phyloP scores from a whole-genome alignment of 805 yeast species.

The Deakozyma indianensis region DNA sequence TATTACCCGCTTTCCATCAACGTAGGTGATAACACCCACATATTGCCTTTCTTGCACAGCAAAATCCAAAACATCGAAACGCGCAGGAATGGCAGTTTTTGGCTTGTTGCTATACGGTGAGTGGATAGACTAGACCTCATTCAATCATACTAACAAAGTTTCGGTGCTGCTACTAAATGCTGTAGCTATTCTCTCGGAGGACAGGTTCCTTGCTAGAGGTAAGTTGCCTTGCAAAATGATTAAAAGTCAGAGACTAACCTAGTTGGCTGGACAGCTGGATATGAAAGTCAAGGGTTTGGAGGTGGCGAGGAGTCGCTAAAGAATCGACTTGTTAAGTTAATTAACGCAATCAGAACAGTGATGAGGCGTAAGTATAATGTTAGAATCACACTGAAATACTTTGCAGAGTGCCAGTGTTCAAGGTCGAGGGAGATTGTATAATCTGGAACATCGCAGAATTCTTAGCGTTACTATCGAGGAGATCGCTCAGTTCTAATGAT shows the following conservation, averaged over 20 bases:
- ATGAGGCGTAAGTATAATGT: conserved; percentile 44
- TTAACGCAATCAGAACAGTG: conserved; percentile 61
- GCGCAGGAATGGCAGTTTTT: conserved; percentile 1
- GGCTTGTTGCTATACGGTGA: background rate
- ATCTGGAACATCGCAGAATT: too few species aligned
- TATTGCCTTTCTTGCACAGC: too few species aligned
- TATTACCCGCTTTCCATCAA: too few species aligned
- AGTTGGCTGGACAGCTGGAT: conserved; percentile 33
- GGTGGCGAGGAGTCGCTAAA: conserved; percentile 34
- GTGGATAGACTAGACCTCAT: background rate
- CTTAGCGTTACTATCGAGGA: too few species aligned
- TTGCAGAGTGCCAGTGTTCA: too few species aligned
- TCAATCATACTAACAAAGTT: background rate
- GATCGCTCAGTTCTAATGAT: too few species aligned
- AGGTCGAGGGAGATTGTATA: too few species aligned
- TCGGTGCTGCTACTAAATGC: conserved; percentile 45
- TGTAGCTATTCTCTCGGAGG: conserved; percentile 67
- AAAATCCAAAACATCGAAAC: too few species aligned
- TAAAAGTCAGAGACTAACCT: conserved; percentile 11
- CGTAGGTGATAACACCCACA: too few species aligned
- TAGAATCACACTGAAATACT: too few species aligned
- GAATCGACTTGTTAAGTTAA: conserved; percentile 45
- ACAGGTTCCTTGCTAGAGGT: conserved; percentile 59
- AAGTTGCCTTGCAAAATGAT: conserved; percentile 15
- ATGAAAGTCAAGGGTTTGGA: conserved; percentile 31